phyloP scores from a whole-genome alignment of 306 rosid genomes.

The Trifolium repens region DNA sequence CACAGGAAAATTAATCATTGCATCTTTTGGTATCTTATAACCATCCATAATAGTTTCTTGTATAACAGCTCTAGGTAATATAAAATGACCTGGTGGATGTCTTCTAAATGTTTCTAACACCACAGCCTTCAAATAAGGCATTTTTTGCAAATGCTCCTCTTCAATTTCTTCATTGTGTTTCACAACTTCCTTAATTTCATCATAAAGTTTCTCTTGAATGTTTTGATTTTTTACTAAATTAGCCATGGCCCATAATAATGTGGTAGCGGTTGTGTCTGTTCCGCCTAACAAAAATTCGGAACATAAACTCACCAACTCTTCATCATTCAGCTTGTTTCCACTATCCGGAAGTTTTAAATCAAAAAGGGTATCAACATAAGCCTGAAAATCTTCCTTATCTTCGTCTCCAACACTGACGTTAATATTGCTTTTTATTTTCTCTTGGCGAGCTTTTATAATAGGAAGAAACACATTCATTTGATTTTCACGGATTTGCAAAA shows the following conservation, averaged over 20 bases:
- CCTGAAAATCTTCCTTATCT: constrained; percentile 14
- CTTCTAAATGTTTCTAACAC: constrained; percentile 55
- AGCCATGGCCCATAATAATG: constrained; percentile 60
- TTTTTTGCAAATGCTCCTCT: constrained; percentile 50
- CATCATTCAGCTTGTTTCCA: constrained; percentile 40
- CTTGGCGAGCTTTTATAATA: constrained; percentile 52
- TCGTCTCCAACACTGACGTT: background rate
- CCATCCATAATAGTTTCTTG: constrained; percentile 52
- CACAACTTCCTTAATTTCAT: constrained; percentile 49
- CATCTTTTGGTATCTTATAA: constrained; percentile 55
- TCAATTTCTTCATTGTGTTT: constrained; percentile 49
- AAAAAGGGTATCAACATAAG: constrained; percentile 58
- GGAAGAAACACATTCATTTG: constrained; percentile 49
- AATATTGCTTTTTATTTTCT: constrained; percentile 14
- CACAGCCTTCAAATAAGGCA: constrained; percentile 61
- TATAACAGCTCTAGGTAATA: constrained; percentile 55
- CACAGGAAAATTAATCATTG: constrained; percentile 56
- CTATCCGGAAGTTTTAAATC: constrained; percentile 44
- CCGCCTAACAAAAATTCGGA: constrained; percentile 60
- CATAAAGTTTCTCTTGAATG: constrained; percentile 51
- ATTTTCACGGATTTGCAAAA: constrained; percentile 43
- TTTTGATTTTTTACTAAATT: constrained; percentile 57
- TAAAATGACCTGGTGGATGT: constrained; percentile 64
- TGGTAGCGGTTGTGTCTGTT: constrained; percentile 55
- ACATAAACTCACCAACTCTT: constrained; percentile 57